Percentiles rank a stretch among this genome's conserved stretches.
Conservation (phyloP, 169 alveolate species). For the Cryptosporidium sp. region DNA sequence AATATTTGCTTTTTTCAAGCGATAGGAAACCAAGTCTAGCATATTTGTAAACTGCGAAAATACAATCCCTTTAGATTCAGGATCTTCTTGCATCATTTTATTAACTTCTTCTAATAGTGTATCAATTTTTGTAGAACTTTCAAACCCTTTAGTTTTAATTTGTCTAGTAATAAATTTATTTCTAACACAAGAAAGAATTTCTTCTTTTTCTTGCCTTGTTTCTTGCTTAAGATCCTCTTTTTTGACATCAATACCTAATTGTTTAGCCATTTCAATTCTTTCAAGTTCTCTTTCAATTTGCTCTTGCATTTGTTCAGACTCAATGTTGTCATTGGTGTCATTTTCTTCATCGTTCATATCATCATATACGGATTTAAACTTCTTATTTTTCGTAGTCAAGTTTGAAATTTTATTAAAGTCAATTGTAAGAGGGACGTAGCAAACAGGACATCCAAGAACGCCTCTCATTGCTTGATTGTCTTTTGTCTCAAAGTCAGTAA, state of each 20-base stretch:
- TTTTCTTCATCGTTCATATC: slow-evolving; percentile 11
- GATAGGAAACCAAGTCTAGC: slow-evolving; percentile 87
- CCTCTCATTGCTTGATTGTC: slow-evolving; percentile 46
- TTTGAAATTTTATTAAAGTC: slow-evolving; percentile 67
- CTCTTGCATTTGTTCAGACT: slow-evolving; percentile 67
- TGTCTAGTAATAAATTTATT: slow-evolving; percentile 81
- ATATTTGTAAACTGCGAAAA: slow-evolving; percentile 90
- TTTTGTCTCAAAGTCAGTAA: slow-evolving; percentile 2
- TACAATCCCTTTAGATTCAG: slow-evolving; percentile 85
- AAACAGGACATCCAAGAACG: slow-evolving; percentile 84
- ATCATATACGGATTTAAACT: neutral
- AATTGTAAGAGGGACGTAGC: slow-evolving; percentile 81
- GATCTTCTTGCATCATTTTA: slow-evolving; percentile 76
- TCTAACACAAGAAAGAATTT: slow-evolving; percentile 31
- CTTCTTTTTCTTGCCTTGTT: slow-evolving; percentile 18
- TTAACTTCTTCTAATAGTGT: slow-evolving; percentile 85
- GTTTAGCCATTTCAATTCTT: slow-evolving; percentile 54
- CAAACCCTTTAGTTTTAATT: slow-evolving; percentile 82
- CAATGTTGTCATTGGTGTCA: slow-evolving; percentile 57
- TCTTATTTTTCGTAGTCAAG: neutral
- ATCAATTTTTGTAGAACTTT: slow-evolving; percentile 84
- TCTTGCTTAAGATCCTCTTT: neutral
- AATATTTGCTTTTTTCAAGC: slow-evolving; percentile 84
- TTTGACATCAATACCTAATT: slow-evolving; percentile 22
- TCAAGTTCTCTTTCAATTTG: slow-evolving; percentile 77